phyloP scores from a whole-genome alignment of 768 basidiomycete species.

The Mycena rebaudengoi region DNA sequence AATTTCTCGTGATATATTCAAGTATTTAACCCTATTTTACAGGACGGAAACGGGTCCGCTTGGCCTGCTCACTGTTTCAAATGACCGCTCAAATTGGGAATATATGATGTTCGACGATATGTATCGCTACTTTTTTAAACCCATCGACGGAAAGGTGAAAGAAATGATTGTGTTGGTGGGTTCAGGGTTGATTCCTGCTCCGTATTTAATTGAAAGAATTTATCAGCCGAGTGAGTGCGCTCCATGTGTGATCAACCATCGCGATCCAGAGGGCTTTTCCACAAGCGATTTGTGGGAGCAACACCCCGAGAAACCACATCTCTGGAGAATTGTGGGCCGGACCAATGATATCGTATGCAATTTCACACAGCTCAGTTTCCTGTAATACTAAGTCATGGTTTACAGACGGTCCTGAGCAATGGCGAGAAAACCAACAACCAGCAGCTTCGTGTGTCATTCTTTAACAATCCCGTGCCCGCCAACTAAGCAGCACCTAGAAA shows the following conservation, averaged over 20 bases:
- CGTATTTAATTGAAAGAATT: neutral
- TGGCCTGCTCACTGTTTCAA: neutral
- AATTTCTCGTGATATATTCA: neutral
- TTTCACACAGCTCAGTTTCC: no score
- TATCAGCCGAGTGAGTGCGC: conserved; percentile 24
- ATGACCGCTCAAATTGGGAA: conserved; percentile 6
- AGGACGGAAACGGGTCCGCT: conserved; percentile 31
- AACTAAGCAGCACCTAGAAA: conserved; percentile 23
- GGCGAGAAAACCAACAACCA: conserved; percentile 40
- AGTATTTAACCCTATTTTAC: neutral
- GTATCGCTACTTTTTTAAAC: conserved; percentile 16
- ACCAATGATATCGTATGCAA: conserved; percentile 31
- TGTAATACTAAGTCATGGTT: no score
- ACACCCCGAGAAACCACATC: conserved; percentile 28
- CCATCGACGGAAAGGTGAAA: neutral
- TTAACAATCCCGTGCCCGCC: neutral
- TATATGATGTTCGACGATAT: conserved; percentile 16
- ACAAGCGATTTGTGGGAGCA: conserved; percentile 30
- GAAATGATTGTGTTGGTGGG: conserved; percentile 33
- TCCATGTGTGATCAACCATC: conserved; percentile 30
- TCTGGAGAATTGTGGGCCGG: conserved; percentile 31
- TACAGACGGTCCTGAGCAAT: conserved; percentile 39
- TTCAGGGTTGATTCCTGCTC: neutral
- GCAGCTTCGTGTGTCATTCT: conserved; percentile 31
- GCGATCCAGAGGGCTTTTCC: conserved; percentile 29